A percentile compares a stretch with the other conserved stretches of the same genome.
Evolutionary conservation across 1,284 basidiomycete species (phyloP).

Genomic region (Retiboletus flavoniger): DNA sequence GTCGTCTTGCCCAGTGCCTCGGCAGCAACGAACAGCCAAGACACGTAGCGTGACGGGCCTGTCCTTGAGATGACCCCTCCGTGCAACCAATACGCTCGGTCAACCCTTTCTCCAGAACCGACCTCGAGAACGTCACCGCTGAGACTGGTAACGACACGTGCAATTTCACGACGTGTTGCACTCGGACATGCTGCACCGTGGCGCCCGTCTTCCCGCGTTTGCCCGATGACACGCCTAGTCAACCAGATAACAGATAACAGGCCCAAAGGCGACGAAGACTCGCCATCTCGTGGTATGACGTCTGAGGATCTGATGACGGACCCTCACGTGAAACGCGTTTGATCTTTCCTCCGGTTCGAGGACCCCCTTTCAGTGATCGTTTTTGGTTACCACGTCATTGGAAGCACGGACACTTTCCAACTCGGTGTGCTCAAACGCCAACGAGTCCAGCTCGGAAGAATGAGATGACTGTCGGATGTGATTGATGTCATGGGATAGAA

Average conservation of each 20-base stretch:
- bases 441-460: background rate
- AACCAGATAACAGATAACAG: background rate
- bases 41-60: no score
- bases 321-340: background rate
- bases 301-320: background rate
- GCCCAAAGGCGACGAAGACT: background rate
- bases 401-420: background rate
- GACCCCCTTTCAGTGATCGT: background rate
- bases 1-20: background rate
- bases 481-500: slow-evolving; percentile 11
- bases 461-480: background rate
- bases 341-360: background rate
- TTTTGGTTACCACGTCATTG: background rate
- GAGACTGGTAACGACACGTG: no score
- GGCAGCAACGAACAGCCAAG: background rate
- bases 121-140: no score
- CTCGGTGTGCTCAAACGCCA: background rate
- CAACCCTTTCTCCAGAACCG: no score
- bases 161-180: no score
- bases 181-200: no score
- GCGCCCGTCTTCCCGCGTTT: background rate
- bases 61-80: no score
- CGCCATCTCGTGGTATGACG: background rate
- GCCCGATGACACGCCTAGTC: background rate
- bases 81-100: no score